These are phyloP conservation scores for Striga asiatica DNA, from an alignment of 257 asterid genomes.

Conservation along the genomic window DNA sequence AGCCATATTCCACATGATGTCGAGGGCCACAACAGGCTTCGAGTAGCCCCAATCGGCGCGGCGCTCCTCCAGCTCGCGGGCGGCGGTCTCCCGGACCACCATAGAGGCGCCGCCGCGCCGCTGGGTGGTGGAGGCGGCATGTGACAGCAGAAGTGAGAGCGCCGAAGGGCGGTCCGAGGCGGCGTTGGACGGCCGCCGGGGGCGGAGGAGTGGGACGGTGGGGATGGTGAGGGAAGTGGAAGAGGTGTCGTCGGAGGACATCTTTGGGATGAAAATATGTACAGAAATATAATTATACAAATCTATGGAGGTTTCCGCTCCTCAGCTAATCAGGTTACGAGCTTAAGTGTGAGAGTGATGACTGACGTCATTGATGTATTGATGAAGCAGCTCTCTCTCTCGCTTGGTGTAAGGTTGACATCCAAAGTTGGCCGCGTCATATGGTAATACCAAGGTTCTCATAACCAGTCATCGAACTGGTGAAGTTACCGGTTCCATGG, in stretches of 20 bases:
- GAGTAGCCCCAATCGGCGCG: slow-evolving; percentile 97
- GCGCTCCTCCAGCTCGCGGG: slow-evolving; percentile 92
- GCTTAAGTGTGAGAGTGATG: slow-evolving; percentile 6
- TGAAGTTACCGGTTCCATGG: too few species aligned
- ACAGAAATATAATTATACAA: too few species aligned
- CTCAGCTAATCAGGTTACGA: too few species aligned
- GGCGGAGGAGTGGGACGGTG: slow-evolving; percentile 54
- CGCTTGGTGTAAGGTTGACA: slow-evolving; percentile 12
- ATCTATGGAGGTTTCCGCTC: slow-evolving; percentile 6
- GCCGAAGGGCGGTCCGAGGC: slow-evolving; percentile 31
- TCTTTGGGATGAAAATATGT: background rate
- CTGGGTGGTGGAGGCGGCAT: slow-evolving; percentile 59
- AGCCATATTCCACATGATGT: slow-evolving; percentile 76
- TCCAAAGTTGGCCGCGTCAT: background rate
- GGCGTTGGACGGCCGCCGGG: slow-evolving; percentile 27
- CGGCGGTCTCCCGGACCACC: slow-evolving; percentile 86
- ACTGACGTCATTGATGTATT: slow-evolving; percentile 25
- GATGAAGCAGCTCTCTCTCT: slow-evolving; percentile 15
- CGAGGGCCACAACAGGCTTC: slow-evolving; percentile 83
- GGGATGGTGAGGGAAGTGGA: slow-evolving; percentile 23
- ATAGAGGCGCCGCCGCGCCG: slow-evolving; percentile 66
- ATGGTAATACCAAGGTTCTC: too few species aligned
- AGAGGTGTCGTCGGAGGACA: slow-evolving; percentile 24
- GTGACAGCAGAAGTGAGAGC: slow-evolving; percentile 54
- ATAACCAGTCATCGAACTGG: too few species aligned